Conservation (phyloP, 2,329 filamentous ascomycete species). For the Cercospora citrullina region DNA sequence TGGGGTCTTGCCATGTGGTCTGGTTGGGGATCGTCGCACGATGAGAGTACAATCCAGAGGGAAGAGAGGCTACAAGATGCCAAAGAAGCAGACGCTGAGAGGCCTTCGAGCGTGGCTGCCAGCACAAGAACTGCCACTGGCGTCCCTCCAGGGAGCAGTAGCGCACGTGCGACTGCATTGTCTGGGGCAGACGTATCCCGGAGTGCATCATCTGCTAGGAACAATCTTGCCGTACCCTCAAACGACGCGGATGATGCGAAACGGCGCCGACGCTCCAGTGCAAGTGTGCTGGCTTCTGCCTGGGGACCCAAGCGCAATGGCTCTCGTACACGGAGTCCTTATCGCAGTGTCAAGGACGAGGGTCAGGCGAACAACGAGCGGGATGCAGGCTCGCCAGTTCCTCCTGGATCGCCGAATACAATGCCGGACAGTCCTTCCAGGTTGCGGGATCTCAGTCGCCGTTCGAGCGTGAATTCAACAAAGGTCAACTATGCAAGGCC, state of each 20-base stretch:
- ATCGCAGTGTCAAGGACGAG: constrained; percentile 28
- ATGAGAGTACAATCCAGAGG: constrained; percentile 69
- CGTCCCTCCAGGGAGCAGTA: neutral
- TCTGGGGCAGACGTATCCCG: constrained; percentile 8
- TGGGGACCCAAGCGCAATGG: constrained; percentile 22
- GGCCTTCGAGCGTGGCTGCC: constrained; percentile 8
- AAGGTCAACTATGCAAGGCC: constrained; percentile 32
- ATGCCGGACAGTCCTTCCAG: constrained; percentile 15
- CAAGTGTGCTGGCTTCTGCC: constrained; percentile 25
- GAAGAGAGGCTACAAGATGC: constrained; percentile 51
- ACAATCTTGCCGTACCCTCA: constrained; percentile 17
- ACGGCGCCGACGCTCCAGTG: constrained; percentile 28
- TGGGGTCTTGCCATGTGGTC: constrained; percentile 82
- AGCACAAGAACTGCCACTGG: constrained; percentile 1
- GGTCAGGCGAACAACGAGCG: constrained; percentile 26
- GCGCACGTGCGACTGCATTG: constrained; percentile 12
- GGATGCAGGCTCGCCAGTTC: constrained; percentile 16
- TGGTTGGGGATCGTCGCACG: constrained; percentile 84
- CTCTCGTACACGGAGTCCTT: constrained; percentile 27
- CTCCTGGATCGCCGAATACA: neutral
- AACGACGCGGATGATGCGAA: constrained; percentile 19
- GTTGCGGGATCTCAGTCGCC: constrained; percentile 24
- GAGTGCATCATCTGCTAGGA: constrained; percentile 11
- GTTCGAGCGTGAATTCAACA: constrained; percentile 26
- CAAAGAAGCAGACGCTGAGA: constrained; percentile 9